These are phyloP conservation scores for Kuraishia ogatae DNA, from an alignment of 805 yeast genomes.

Conservation along the genomic window DNA sequence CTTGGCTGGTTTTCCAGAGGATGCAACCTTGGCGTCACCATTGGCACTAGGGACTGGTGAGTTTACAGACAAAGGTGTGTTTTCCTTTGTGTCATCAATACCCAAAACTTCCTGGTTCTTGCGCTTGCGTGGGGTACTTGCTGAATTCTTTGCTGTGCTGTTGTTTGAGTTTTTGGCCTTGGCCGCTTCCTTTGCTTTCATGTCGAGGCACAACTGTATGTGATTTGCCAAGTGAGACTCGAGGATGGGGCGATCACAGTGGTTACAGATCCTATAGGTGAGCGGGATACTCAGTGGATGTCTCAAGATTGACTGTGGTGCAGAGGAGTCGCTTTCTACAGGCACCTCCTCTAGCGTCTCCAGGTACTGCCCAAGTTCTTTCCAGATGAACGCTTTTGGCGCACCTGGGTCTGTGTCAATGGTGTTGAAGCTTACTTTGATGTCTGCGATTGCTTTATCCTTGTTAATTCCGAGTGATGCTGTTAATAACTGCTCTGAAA, in stretches of 20 bases:
- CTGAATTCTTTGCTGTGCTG: background rate
- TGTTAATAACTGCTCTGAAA: background rate
- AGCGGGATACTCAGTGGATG: conserved; percentile 30
- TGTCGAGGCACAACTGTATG: conserved; percentile 27
- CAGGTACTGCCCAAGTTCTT: conserved; percentile 24
- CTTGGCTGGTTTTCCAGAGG: conserved; percentile 5
- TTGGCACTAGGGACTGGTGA: background rate
- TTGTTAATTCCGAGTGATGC: background rate
- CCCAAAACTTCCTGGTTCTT: background rate
- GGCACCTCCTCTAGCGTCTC: conserved; percentile 18
- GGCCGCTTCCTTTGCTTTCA: conserved; percentile 13
- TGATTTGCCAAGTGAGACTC: conserved; percentile 28
- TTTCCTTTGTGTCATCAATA: background rate
- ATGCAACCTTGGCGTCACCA: background rate
- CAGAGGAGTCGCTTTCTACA: background rate
- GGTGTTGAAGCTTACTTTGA: background rate
- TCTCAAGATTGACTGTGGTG: conserved; percentile 7
- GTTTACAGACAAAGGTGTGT: background rate
- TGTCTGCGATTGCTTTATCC: background rate
- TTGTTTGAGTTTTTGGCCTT: background rate
- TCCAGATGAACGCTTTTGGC: conserved; percentile 15
- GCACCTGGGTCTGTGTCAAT: background rate
- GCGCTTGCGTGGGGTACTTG: background rate
- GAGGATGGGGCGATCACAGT: conserved; percentile 37
- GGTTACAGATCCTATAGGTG: conserved; percentile 37